Evolutionary conservation across 371 early-diverging fungal genomes (phyloP).

Genomic region (Batrachochytrium dendrobatidis): DNA sequence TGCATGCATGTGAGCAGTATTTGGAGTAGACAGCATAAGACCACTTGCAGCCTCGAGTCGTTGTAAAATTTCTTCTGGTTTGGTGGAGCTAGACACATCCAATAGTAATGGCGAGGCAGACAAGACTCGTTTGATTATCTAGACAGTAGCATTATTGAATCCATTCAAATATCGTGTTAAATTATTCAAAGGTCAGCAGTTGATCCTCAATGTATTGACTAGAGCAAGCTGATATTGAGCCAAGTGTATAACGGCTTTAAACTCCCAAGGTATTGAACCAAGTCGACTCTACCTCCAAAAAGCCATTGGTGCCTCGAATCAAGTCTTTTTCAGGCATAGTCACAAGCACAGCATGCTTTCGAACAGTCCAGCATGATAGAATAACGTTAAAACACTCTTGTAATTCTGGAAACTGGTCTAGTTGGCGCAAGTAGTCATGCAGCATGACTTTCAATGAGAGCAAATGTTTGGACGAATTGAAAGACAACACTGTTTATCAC

Average conservation of each 20-base stretch:
- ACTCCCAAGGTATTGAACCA: too few species aligned
- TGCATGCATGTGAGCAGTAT: too few species aligned
- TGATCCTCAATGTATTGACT: too few species aligned
- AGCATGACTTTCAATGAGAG: too few species aligned
- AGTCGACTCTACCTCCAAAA: neutral
- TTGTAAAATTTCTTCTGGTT: neutral
- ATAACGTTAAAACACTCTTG: neutral
- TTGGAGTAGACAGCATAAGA: too few species aligned
- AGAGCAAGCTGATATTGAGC: too few species aligned
- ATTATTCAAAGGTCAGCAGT: too few species aligned
- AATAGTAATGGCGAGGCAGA: neutral
- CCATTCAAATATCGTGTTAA: too few species aligned
- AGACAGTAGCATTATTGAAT: too few species aligned
- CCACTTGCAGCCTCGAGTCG: conserved; percentile 4
- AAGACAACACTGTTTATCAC: too few species aligned
- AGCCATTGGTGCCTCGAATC: neutral
- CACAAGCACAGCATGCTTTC: neutral
- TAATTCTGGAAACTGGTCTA: neutral
- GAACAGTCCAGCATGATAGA: neutral
- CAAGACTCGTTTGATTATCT: neutral
- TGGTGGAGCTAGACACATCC: neutral
- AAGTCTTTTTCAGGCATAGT: neutral
- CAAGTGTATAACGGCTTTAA: too few species aligned
- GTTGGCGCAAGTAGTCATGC: neutral
- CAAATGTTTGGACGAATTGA: too few species aligned